Conservation (phyloP, 2,329 filamentous ascomycete genomes). For the Talaromyces marneffei region DNA sequence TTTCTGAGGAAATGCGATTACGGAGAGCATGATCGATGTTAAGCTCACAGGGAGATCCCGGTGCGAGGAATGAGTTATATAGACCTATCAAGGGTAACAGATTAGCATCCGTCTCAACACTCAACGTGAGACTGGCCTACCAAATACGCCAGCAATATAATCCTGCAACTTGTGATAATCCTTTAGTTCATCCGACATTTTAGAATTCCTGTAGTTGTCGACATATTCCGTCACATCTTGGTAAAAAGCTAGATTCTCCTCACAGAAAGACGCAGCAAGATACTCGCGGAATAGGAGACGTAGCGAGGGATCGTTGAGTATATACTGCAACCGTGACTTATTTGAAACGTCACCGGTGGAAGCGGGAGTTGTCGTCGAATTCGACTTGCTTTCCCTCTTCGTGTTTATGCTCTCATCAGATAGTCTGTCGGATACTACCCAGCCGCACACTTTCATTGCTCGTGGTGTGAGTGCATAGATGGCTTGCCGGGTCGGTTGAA, state of each 20-base stretch:
- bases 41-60: conserved; percentile 90
- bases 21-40: conserved; percentile 95
- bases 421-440: conserved; percentile 47
- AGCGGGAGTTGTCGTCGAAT: conserved; percentile 30
- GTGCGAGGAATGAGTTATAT: conserved; percentile 95
- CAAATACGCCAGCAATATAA: conserved; percentile 92
- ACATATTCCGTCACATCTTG: conserved; percentile 89
- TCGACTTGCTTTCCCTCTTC: neutral
- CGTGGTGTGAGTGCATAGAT: conserved; percentile 80
- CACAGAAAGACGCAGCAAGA: conserved; percentile 87
- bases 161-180: conserved; percentile 82
- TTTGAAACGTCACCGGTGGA: conserved; percentile 69
- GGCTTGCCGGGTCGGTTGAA: conserved; percentile 80
- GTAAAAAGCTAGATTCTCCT: conserved; percentile 96
- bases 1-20: conserved; percentile 86
- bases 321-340: conserved; percentile 86
- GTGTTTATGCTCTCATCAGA: conserved; percentile 10
- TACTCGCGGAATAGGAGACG: conserved; percentile 90
- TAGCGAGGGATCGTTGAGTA: conserved; percentile 82
- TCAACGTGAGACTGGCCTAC: conserved; percentile 35
- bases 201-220: conserved; percentile 52
- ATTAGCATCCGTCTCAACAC: neutral
- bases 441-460: conserved; percentile 64
- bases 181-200: conserved; percentile 48
- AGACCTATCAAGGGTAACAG: conserved; percentile 54